A percentile compares a stretch with the other conserved stretches of the same genome.
Evolutionary conservation across 345 rosid species (phyloP).

Genomic region (Isatis tinctoria): DNA sequence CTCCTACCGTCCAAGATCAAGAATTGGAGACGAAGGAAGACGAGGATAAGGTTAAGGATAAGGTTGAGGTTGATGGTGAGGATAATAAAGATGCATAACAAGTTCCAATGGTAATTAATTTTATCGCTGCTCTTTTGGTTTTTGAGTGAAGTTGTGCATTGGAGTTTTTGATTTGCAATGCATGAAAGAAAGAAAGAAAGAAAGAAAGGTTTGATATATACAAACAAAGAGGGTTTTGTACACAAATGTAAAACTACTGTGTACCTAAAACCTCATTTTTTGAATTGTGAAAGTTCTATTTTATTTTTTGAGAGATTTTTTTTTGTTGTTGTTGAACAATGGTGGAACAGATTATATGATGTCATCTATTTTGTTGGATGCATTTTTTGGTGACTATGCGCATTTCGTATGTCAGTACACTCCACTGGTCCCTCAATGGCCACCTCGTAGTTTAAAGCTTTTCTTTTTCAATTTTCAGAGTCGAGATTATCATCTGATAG

Average conservation of each 20-base stretch:
- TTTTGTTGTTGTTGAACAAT: not conserved
- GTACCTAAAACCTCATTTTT: conserved; percentile 12
- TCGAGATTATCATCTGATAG: too few relatives aligned
- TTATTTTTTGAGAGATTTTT: not conserved
- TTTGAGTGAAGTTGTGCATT: conserved; percentile 20
- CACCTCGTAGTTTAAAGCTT: too few relatives aligned
- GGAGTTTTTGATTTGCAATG: conserved; percentile 20
- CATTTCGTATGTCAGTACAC: not conserved
- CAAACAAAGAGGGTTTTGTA: conserved; percentile 15
- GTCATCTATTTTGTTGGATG: not conserved
- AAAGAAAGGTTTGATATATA: conserved; percentile 9
- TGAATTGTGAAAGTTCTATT: conserved; percentile 11
- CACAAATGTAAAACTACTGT: conserved; percentile 14
- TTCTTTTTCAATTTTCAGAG: too few relatives aligned
- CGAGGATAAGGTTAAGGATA: not conserved
- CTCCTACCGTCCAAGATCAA: conserved; percentile 9
- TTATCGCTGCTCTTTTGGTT: not conserved
- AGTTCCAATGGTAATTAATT: not conserved
- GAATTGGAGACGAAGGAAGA: conserved; percentile 12
- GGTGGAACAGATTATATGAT: not conserved
- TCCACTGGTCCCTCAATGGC: not conserved
- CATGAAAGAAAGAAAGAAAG: conserved; percentile 10
- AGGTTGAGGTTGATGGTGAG: conserved; percentile 16
- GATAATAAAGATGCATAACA: conserved; percentile 15
- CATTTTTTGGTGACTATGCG: not conserved